Percentiles rank a stretch among this genome's conserved stretches.
Conservation (phyloP, 2,329 filamentous ascomycete species). For the Rutstroemia sp. region DNA sequence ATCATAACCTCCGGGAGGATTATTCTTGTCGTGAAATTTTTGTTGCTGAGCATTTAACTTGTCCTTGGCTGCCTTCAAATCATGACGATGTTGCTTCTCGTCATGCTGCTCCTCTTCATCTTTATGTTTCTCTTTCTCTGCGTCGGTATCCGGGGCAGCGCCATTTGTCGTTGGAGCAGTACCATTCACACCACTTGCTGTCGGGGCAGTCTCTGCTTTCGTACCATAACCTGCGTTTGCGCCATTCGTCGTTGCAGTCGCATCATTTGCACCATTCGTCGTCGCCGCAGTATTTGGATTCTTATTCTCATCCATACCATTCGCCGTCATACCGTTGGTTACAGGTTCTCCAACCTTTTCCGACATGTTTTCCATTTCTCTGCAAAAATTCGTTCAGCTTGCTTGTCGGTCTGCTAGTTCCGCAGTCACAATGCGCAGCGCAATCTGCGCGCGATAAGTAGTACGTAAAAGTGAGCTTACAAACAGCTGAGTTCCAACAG, state of each 20-base stretch:
- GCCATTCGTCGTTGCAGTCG: not conserved
- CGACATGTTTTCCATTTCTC: conserved; percentile 1
- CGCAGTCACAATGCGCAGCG: not conserved
- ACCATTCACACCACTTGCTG: not conserved
- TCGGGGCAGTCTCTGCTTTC: not conserved
- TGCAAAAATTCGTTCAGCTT: not conserved
- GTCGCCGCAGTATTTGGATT: too few species aligned
- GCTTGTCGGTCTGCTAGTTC: not conserved
- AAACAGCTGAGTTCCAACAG: not conserved
- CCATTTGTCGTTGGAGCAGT: not conserved
- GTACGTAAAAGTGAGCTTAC: not conserved
- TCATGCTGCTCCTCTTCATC: not conserved
- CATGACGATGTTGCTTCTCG: conserved; percentile 2
- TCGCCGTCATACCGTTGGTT: not conserved
- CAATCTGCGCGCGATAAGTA: not conserved
- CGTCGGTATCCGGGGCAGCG: not conserved
- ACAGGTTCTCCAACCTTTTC: conserved; percentile 1
- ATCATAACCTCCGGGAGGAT: conserved; percentile 63
- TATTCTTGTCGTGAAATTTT: conserved; percentile 26
- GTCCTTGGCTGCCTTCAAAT: conserved; percentile 20
- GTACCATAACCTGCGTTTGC: not conserved
- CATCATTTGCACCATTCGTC: not conserved
- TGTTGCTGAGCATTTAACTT: conserved; percentile 27
- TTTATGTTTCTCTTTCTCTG: not conserved
- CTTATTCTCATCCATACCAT: not conserved